Base-by-base conservation (phyloP, 371 early-diverging fungal species). In the Cokeromyces recurvatus region DNA sequence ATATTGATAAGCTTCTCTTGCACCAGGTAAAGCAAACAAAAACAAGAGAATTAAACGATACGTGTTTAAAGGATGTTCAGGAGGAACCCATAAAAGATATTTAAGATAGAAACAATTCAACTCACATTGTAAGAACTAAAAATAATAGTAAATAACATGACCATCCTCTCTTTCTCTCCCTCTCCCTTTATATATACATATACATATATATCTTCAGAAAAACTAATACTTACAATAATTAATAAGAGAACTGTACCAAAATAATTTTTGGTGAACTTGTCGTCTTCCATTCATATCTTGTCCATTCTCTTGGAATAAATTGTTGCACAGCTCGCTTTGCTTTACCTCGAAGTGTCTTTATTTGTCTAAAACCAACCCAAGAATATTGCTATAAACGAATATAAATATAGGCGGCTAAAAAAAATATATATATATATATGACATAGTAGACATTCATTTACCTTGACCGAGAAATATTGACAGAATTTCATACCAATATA, bases 401-500 rank as follows among this genome's bases (percentile, higher is more conserved):
- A n/a, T n/a, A n/a, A n/a, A n/a, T n/a, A n/a, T n/a, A n/a, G n/a
- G n/a, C n/a, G n/a, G n/a, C n/a, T n/a, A n/a, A n/a, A n/a, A n/a
- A n/a, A n/a, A n/a, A n/a, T n/a, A n/a, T n/a, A n/a, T n/a, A n/a
- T n/a, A n/a, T n/a, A n/a, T n/a, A n/a, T n/a, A n/a, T n/a, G n/a
- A n/a, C n/a, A n/a, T n/a, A n/a, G n/a, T n/a, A n/a, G n/a, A n/a
- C n/a, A n/a, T n/a, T n/a, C n/a, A n/a, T 31, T 16, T 61, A 74
- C 86, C 84, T 94, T 94, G 82, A 94, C 84, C 52, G 86, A 87
- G 62, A 94, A 89, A 66, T 94, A 91, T 63, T 94, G 89, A 68
- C 95, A 95, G n/a, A 89, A 86, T 71, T 94, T 94, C 88, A 97
- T 92, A 21, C 98, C 98, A 15, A 94, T 55, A 57, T 87, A 89